These are phyloP conservation scores for Fusarium setosum DNA, from an alignment of 2,329 filamentous ascomycete species.

Conservation along the genomic window DNA sequence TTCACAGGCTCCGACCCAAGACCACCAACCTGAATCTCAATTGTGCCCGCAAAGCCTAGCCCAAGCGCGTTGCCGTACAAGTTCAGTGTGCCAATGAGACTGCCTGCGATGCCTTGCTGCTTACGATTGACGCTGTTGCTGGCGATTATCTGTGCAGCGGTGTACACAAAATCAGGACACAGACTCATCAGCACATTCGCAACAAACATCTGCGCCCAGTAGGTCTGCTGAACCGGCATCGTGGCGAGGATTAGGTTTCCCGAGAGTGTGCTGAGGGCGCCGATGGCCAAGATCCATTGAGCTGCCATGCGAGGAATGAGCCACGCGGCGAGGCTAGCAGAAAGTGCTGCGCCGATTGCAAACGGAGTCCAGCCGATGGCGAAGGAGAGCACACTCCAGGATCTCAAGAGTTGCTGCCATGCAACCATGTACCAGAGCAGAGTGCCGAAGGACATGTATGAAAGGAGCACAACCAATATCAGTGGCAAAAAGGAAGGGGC, in stretches of 20 bases:
- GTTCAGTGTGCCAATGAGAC: constrained; percentile 56
- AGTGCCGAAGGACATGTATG: constrained; percentile 61
- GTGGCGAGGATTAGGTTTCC: constrained; percentile 47
- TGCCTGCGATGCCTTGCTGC: constrained; percentile 63
- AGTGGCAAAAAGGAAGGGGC: constrained; percentile 57
- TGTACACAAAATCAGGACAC: constrained; percentile 62
- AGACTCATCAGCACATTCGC: constrained; percentile 47
- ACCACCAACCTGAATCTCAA: constrained; percentile 44
- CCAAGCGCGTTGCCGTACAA: constrained; percentile 48
- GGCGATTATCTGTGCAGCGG: constrained; percentile 63
- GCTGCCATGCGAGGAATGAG: constrained; percentile 59
- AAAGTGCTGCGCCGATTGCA: constrained; percentile 13
- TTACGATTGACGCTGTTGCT: constrained; percentile 60
- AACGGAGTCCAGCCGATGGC: neutral
- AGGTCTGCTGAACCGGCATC: constrained; percentile 57
- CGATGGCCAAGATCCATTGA: constrained; percentile 60
- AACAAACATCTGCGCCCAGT: constrained; percentile 54
- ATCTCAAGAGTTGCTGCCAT: constrained; percentile 56
- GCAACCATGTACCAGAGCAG: constrained; percentile 59
- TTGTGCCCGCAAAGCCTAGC: constrained; percentile 47
- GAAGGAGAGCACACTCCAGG: constrained; percentile 46
- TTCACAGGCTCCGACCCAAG: neutral
- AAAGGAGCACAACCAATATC: constrained; percentile 56
- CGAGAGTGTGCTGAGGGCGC: constrained; percentile 38
- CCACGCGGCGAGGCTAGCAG: constrained; percentile 47